A percentile compares a stretch with the other conserved stretches of the same genome.
Evolutionary conservation across 768 basidiomycete species (phyloP).

Genomic region (Lactarius tabidus): DNA sequence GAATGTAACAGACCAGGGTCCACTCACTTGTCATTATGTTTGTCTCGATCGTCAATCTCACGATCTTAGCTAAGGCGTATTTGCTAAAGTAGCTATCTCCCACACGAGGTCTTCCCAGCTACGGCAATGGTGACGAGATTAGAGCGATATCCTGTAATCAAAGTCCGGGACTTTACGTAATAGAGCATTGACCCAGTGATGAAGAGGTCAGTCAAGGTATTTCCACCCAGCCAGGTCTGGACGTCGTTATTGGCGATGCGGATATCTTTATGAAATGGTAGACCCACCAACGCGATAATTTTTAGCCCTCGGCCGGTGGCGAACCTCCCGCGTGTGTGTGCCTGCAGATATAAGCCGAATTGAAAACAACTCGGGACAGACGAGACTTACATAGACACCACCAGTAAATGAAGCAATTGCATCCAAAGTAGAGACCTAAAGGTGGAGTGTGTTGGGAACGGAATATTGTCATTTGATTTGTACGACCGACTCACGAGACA

Average conservation of each 20-base stretch:
- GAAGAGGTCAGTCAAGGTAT: conserved; percentile 8
- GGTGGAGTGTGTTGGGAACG: background rate
- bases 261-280: background rate
- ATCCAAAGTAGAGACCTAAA: background rate
- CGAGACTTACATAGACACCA: conserved; percentile 2
- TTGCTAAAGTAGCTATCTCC: background rate
- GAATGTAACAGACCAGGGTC: background rate
- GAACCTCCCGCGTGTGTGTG: background rate
- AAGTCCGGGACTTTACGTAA: background rate
- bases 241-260: too few relatives aligned
- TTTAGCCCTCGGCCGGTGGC: background rate
- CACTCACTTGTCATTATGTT: conserved; percentile 25
- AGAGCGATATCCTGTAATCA: background rate
- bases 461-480: background rate
- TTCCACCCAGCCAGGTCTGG: conserved; percentile 15
- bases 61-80: conserved; percentile 24
- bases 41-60: conserved; percentile 30
- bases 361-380: background rate
- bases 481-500: background rate
- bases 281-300: background rate
- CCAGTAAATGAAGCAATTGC: background rate
- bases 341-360: background rate
- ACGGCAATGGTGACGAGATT: background rate
- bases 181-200: conserved; percentile 13
- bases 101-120: background rate